These are phyloP conservation scores for Geum urbanum DNA, from an alignment of 306 rosid genomes.

Conservation along the genomic window DNA sequence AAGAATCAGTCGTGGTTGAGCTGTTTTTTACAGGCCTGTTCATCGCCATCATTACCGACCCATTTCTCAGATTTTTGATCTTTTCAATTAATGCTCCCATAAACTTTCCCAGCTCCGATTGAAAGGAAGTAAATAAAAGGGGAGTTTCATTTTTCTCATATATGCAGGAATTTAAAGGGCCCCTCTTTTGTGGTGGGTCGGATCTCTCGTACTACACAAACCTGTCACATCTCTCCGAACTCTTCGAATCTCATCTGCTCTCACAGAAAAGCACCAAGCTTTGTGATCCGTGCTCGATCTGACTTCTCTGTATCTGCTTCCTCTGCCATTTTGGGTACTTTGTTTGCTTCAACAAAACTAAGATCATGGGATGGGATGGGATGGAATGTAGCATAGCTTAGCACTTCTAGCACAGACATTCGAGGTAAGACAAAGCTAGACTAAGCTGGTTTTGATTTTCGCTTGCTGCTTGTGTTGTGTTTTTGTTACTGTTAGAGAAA, in stretches of 20 bases:
- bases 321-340: conserved; percentile 14
- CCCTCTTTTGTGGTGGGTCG: conserved; percentile 55
- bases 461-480: conserved; percentile 10
- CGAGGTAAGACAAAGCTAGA: conserved; percentile 34
- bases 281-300: conserved; percentile 53
- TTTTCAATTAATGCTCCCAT: conserved; percentile 22
- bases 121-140: conserved; percentile 16
- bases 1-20: conserved; percentile 37
- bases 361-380: conserved; percentile 19
- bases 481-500: conserved; percentile 8
- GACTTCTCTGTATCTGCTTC: conserved; percentile 22
- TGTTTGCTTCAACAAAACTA: not conserved
- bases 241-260: conserved; percentile 43
- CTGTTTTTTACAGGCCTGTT: conserved; percentile 38
- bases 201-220: conserved; percentile 68
- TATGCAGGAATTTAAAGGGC: conserved; percentile 35
- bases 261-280: conserved; percentile 36
- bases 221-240: conserved; percentile 65
- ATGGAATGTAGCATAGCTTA: conserved; percentile 36
- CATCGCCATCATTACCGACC: conserved; percentile 31
- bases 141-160: conserved; percentile 12
- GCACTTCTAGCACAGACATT: conserved; percentile 15
- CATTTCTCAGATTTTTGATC: conserved; percentile 35
- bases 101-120: conserved; percentile 25
- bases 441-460: conserved; percentile 20